Evolutionary conservation across 192 early-diverging fungal genomes (phyloP), one percentile per base, ranked within the genome.

Genomic region (Rhizoclosmatium globosum): DNA sequence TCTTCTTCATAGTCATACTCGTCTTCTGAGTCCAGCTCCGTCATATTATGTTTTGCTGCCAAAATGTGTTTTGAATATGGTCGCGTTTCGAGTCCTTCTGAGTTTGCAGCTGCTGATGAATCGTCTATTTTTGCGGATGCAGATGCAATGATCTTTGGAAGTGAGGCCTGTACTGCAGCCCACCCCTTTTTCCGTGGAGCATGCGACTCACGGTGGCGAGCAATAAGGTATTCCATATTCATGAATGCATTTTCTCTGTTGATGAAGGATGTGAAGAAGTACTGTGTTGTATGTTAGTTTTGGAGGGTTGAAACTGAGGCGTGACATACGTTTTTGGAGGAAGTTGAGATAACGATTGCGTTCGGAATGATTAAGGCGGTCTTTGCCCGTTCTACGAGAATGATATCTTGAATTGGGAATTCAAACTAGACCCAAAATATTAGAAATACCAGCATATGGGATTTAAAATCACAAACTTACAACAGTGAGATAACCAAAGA

Each of bases 181-280:
- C 31, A 31, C 31, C 31, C 31, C 31, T 31, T 31, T 31, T 31
- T 31, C 31, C 31, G 31, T 31, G 31, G 31, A 0, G 31, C 31
- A 31, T 31, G 17, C 23, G 76, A 43, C 50, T 77, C 59, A 13
- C 73, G 73, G 44, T 77, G 61, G 15, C 76, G 64, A 19, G 64
- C 15, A 39, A 79, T 79, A 62, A 79, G 69, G 60, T 79, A 69
- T 39, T 69, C 58, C 78, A 79, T 79, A 66, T 65, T 73, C 31
- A 43, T 44, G 60, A 65, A 73, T 7, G 78, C 50, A 47, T 72
- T 43, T 53, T 79, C 78, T 31, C 78, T 69, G 62, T 79, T 79
- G 19, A 79, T 50, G 62, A 79, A 79, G 9, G 71, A 74, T 53
- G 70, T 74, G 71, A 73, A 79, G 74, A 74, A 79, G 62, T 79